Percentiles rank a stretch among this genome's conserved stretches.
phyloP scores from a whole-genome alignment of 2,329 filamentous ascomycete genomes.

The Apiospora sp. region DNA sequence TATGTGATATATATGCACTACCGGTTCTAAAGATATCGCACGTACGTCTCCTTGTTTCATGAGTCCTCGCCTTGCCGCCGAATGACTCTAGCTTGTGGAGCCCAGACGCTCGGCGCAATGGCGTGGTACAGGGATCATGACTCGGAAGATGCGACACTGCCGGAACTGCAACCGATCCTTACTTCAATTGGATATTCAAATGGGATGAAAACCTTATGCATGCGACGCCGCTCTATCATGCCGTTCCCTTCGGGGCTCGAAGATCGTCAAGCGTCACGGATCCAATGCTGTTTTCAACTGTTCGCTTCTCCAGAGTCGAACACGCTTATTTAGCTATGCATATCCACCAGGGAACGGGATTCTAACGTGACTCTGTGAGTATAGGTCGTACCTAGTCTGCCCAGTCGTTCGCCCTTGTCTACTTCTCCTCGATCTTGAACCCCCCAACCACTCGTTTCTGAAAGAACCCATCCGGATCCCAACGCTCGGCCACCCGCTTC shows the following conservation, averaged over 20 bases:
- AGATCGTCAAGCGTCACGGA: no score
- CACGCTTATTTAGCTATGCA: no score
- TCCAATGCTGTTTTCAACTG: no score
- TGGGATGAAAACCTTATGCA: no score
- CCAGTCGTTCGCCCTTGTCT: background rate
- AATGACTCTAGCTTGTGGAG: background rate
- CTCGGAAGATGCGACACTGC: background rate
- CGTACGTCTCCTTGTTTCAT: background rate
- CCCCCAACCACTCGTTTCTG: slow-evolving; percentile 9
- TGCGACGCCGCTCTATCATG: no score
- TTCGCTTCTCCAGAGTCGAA: no score
- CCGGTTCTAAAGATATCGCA: background rate
- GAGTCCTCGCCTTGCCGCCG: background rate
- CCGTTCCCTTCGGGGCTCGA: no score
- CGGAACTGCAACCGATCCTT: background rate
- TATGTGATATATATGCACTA: no score
- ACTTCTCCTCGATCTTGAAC: background rate
- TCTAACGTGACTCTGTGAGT: no score
- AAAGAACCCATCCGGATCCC: slow-evolving; percentile 7
- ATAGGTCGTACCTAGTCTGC: background rate
- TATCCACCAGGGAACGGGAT: no score
- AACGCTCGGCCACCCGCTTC: background rate
- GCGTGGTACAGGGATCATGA: background rate
- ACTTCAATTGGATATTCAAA: no score
- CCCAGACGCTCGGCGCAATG: background rate